Evolutionary conservation across 371 early-diverging fungal genomes (phyloP), one percentile per base, ranked within the genome.

Genomic region (Mucor circinelloides): DNA sequence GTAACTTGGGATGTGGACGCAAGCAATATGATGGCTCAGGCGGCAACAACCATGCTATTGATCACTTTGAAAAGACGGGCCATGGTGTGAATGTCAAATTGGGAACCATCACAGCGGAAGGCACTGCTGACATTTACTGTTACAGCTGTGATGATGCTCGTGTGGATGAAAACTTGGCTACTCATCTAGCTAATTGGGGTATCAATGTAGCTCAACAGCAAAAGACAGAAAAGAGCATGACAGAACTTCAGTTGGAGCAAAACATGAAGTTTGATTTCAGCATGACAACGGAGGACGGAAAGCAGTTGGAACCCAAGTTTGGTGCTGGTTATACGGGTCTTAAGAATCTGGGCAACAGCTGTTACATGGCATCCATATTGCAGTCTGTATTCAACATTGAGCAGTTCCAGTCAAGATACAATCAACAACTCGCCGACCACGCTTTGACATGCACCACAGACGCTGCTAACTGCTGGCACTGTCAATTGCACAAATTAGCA

Each of bases 41-140:
- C n/a, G 99, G 99, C n/a, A 99, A 99, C 77, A 95, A 97, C 30
- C 99, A 99, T 79, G 99, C 93, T 2, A 70, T 95, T 54, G 86
- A 84, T 0, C 99, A 99, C 82, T 97, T 84, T 75, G 87, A 94
- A 50, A 65, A 79, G 15, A 94, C 94, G 0, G 90, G 89, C 0
- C 99, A 99, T 75, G 85, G 87, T 10, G 90, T 96, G 0, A 89
- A 93, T 54, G 90, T 93, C 48, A 97, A 98, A 68, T 82, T 97
- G 10, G 99, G 99, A 4, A 97, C 99, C 0, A 97, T 99, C 58
- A 96, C 97, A 13, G 94, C 97, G n/a, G 98, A 97, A 72, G 98
- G 98, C 59, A 90, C 92, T 1, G 99, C 97, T 28, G 98, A 99
- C 75, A 87, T 96, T 1, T 97, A 93, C 71, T 99, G 99, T 73